Evolutionary conservation across 1,284 basidiomycete species (phyloP), one percentile per base, ranked within the genome.

Genomic region (Ceratobasidium sp.): DNA sequence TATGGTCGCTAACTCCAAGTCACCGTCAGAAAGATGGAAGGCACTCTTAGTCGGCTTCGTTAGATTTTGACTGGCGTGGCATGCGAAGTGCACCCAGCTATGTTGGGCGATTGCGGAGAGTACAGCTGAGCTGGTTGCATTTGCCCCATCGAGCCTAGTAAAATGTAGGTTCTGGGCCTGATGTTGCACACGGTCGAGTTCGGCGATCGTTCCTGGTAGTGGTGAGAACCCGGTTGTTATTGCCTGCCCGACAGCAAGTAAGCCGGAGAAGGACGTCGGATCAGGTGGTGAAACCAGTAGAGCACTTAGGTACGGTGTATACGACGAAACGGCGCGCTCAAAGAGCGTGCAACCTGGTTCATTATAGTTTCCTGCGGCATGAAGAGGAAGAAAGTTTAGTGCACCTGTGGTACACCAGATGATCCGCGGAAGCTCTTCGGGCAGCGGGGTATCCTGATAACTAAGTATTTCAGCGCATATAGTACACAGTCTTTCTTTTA

Each of bases 81-180:
- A 71, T 71, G 71, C n/a, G 10, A 75, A 23, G 42, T 75, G 71
- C 10, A 66, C 71, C 44, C 44, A 46, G 44, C 44, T 46, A 13
- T 46, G 44, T 46, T 13, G 44, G 5, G 5, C 44, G 7, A 46
- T 46, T 5, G 44, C 44, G 44, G 5, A 5, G 7, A 66, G 40
- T 15, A 66, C 42, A 6, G 64, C 33, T 4, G 7, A 6, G 23
- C 12, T 3, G 4, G 64, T 66, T 44, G 64, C 64, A 6, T 42
- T 42, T 17, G 3, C 6, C 3, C 42, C 64, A 28, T 66, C 64
- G 10, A 66, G 42, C 42, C 40, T 5, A 23, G 20, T 26, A 46
- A 48, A 42, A 23, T 15, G 26, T 13, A 44, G 3, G 6, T 48
- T 10, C 9, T 46, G 9, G 15, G n/a, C n/a, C n/a, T 44, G 10